Evolutionary conservation across 192 early-diverging fungal genomes (phyloP).

Genomic region (Lobosporangium transversale): DNA sequence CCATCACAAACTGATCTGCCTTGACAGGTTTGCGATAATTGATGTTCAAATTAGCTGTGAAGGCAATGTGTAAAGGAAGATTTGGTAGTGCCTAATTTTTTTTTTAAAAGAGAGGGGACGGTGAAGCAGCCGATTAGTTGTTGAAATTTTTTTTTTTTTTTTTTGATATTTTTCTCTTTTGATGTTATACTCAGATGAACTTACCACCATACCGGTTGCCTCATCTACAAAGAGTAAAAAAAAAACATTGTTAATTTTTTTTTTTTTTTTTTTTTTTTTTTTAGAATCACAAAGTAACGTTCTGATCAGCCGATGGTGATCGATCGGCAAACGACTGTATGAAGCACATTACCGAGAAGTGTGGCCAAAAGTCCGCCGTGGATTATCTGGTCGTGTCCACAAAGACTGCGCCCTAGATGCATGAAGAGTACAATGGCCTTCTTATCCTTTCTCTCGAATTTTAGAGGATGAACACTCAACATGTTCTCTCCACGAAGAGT

Average conservation of each 20-base stretch:
- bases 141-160: too few relatives aligned
- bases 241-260: too few relatives aligned
- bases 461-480: conserved; percentile 60
- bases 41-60: conserved; percentile 81
- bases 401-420: conserved; percentile 78
- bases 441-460: conserved; percentile 67
- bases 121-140: neutral
- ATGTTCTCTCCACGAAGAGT: conserved; percentile 67
- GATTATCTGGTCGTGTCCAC: conserved; percentile 82
- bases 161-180: too few relatives aligned
- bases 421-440: conserved; percentile 59
- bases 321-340: too few relatives aligned
- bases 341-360: conserved; percentile 43
- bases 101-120: conserved; percentile 2
- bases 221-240: conserved; percentile 21
- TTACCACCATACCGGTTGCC: conserved; percentile 49
- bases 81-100: conserved; percentile 54
- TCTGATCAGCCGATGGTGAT: too few relatives aligned
- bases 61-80: conserved; percentile 73
- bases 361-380: conserved; percentile 84
- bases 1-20: conserved; percentile 70
- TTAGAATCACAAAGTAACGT: too few relatives aligned
- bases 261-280: too few relatives aligned
- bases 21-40: conserved; percentile 76
- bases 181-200: neutral